Conservation (phyloP, 139 green algal genomes). For the Prasinococcaceae sp. region DNA sequence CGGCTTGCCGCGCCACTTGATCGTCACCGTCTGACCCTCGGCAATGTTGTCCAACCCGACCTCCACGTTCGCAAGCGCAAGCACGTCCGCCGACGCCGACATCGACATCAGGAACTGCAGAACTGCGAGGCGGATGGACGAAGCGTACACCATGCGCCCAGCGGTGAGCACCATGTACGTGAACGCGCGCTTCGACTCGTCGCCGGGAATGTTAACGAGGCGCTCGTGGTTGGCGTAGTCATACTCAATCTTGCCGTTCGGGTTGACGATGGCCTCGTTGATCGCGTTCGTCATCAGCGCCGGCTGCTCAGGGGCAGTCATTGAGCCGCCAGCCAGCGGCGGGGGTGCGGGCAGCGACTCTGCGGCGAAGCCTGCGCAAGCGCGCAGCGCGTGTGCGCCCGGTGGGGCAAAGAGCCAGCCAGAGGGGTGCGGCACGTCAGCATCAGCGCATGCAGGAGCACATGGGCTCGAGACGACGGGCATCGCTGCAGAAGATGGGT, state of each 20-base stretch:
- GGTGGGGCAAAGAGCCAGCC: too few relatives aligned
- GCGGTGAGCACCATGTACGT: slow-evolving; percentile 94
- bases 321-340: too few relatives aligned
- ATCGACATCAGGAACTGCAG: slow-evolving; percentile 96
- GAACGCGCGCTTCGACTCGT: slow-evolving; percentile 77
- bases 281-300: too few relatives aligned
- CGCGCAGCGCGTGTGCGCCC: too few relatives aligned
- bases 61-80: slow-evolving; percentile 84
- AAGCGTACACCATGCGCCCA: slow-evolving; percentile 96
- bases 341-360: too few relatives aligned
- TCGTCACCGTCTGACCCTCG: slow-evolving; percentile 69
- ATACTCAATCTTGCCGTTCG: slow-evolving; percentile 55
- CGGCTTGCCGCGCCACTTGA: slow-evolving; percentile 98
- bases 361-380: too few relatives aligned
- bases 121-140: slow-evolving; percentile 75
- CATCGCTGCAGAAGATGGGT: too few relatives aligned
- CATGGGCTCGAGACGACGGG: too few relatives aligned
- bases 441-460: too few relatives aligned
- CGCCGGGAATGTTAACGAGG: slow-evolving; percentile 52
- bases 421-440: too few relatives aligned
- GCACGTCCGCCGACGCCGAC: slow-evolving; percentile 50
- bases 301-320: too few relatives aligned
- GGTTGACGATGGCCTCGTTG: too few relatives aligned
- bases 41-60: slow-evolving; percentile 75
- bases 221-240: slow-evolving; percentile 69